Percentiles rank a stretch among this genome's conserved stretches.
Evolutionary conservation across 176 grass and related monocot genomes (phyloP).

Genomic region (Eleusine coracana): DNA sequence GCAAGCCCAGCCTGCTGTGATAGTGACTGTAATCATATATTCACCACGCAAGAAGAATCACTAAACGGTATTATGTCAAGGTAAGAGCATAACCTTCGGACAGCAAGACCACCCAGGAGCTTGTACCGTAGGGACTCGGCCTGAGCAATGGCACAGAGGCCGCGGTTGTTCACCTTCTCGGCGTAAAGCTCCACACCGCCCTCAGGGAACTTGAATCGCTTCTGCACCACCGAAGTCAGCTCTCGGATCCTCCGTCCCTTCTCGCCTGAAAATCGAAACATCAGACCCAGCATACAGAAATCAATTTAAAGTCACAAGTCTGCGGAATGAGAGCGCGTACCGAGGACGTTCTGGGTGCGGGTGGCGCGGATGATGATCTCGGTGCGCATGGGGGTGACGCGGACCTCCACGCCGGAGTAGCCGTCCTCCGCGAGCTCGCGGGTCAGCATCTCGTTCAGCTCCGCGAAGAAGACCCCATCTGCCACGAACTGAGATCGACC

Average conservation of each 20-base stretch:
- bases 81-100: constrained; percentile 56
- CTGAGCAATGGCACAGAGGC: constrained; percentile 83
- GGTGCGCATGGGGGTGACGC: constrained; percentile 77
- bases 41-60: neutral
- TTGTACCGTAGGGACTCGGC: constrained; percentile 90
- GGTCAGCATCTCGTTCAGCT: constrained; percentile 82
- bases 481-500: constrained; percentile 60
- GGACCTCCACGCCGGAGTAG: constrained; percentile 74
- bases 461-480: constrained; percentile 79
- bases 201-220: constrained; percentile 83
- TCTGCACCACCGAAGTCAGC: constrained; percentile 74
- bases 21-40: constrained; percentile 45
- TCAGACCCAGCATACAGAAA: neutral
- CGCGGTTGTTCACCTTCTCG: constrained; percentile 85
- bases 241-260: constrained; percentile 74
- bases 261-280: constrained; percentile 41
- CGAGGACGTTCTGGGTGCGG: constrained; percentile 84
- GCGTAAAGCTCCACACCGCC: constrained; percentile 76
- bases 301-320: neutral
- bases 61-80: neutral
- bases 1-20: constrained; percentile 60
- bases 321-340: constrained; percentile 15
- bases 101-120: constrained; percentile 80
- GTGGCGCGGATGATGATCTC: constrained; percentile 87
- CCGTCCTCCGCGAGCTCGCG: constrained; percentile 82